Evolutionary conservation across 371 early-diverging fungal species (phyloP).

Genomic region (Mucor mucedo): DNA sequence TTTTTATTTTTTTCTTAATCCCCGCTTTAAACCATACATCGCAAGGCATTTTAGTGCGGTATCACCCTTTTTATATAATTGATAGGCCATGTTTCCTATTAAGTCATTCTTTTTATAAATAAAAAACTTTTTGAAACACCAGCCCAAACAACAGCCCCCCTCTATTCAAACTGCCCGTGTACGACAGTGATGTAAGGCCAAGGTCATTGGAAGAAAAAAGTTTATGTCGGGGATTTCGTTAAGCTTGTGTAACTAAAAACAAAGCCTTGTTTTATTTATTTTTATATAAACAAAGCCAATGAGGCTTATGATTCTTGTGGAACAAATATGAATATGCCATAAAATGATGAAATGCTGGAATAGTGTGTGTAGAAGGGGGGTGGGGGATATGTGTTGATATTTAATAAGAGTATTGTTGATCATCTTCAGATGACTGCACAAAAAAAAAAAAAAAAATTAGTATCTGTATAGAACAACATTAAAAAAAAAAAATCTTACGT

Average conservation of each 20-base stretch:
- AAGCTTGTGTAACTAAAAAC: constrained; percentile 1
- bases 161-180: background rate
- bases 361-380: background rate
- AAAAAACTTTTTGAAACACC: background rate
- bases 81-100: constrained; percentile 10
- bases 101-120: background rate
- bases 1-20: background rate
- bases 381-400: background rate
- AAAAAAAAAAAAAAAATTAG: background rate
- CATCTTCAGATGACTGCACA: constrained; percentile 49
- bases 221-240: background rate
- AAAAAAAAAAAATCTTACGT: constrained; percentile 30
- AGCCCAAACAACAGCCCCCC: background rate
- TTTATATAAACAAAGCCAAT: background rate
- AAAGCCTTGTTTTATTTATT: constrained; percentile 1
- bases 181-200: background rate
- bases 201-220: background rate
- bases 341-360: background rate
- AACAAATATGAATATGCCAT: background rate
- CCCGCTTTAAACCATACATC: background rate
- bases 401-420: constrained; percentile 33
- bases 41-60: background rate
- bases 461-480: background rate
- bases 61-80: background rate
- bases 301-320: background rate